phyloP scores from a whole-genome alignment of 305 asterid genomes.

The Solanum hybrid region DNA sequence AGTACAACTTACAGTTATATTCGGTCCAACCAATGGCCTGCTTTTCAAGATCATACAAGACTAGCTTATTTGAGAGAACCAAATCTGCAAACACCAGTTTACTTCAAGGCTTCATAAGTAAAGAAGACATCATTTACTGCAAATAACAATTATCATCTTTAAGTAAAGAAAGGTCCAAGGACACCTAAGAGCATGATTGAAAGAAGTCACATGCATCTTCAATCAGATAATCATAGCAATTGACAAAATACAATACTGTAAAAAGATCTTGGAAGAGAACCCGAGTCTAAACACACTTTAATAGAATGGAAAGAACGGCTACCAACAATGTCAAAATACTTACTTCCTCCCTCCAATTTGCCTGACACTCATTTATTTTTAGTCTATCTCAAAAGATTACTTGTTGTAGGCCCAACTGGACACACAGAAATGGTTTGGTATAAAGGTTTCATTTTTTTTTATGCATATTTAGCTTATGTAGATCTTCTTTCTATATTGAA shows the following conservation, averaged over 20 bases:
- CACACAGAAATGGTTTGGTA: not conserved
- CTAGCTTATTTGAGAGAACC: constrained; percentile 91
- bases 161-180: not conserved
- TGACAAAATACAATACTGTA: not conserved
- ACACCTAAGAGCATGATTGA: not conserved
- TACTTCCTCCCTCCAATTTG: not conserved
- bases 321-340: not conserved
- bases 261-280: not conserved
- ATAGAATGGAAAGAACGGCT: not conserved
- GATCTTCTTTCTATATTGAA: not conserved
- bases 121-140: constrained; percentile 4
- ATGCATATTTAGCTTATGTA: not conserved
- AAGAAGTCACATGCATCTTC: not conserved
- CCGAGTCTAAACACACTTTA: not conserved
- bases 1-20: constrained; percentile 74
- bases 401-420: not conserved
- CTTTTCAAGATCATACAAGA: constrained; percentile 85
- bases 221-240: not conserved
- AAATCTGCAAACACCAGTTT: constrained; percentile 53
- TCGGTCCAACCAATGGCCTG: constrained; percentile 97
- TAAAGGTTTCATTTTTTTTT: not conserved
- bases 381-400: not conserved
- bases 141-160: not conserved
- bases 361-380: not conserved
- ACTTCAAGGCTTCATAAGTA: constrained; percentile 1